Conservation (phyloP, 192 early-diverging fungal genomes). For the Linnemannia zychae region DNA sequence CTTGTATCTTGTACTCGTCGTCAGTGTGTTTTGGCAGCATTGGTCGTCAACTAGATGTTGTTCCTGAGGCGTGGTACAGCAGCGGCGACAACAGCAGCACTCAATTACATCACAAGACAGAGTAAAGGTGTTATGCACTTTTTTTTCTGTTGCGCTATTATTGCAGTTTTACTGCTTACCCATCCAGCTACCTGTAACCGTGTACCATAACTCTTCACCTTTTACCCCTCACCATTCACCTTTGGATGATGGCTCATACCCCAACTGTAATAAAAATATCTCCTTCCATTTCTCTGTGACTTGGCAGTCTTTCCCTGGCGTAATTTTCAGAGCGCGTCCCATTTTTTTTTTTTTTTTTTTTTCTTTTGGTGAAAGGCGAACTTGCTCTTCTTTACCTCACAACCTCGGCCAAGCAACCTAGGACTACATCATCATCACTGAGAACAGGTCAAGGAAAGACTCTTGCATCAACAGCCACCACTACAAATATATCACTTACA, state of each 20-base stretch:
- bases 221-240: no score
- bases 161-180: neutral
- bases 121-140: neutral
- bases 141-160: neutral
- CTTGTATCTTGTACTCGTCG: constrained; percentile 64
- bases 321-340: no score
- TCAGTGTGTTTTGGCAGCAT: constrained; percentile 78
- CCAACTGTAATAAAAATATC: no score
- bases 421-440: neutral
- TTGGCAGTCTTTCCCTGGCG: no score
- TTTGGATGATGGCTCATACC: no score
- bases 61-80: constrained; percentile 57
- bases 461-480: neutral
- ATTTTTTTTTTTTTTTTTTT: neutral
- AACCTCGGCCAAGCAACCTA: neutral
- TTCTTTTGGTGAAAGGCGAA: no score
- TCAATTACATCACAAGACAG: constrained; percentile 14
- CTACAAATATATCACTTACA: neutral
- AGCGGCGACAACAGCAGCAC: neutral
- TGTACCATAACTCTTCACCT: no score
- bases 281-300: no score
- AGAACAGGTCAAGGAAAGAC: neutral
- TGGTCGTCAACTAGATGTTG: constrained; percentile 70
- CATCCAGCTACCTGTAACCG: neutral
- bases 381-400: no score